phyloP scores from a whole-genome alignment of 768 basidiomycete genomes.

The Leccinum arenicola region DNA sequence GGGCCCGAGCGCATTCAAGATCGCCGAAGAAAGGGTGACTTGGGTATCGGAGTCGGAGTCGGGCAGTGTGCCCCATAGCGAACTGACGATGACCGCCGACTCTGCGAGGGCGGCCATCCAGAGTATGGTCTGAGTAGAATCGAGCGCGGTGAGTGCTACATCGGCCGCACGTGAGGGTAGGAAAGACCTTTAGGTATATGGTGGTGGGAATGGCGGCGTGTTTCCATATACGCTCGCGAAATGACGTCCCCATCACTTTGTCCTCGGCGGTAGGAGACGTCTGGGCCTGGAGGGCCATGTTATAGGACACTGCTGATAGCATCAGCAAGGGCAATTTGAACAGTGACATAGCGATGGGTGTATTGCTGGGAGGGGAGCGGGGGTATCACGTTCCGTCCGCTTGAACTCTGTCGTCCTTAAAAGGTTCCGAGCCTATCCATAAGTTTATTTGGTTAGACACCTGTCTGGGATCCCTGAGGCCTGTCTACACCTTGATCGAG shows the following conservation, averaged over 20 bases:
- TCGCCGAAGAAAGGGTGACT: neutral
- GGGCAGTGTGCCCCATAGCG: neutral
- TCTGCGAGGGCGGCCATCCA: neutral
- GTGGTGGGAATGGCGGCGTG: neutral
- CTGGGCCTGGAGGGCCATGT: neutral
- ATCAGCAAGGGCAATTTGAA: conserved; percentile 9
- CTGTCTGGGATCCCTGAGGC: neutral
- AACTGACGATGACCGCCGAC: neutral
- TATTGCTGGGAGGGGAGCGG: neutral
- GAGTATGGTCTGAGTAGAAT: neutral
- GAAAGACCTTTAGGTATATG: neutral
- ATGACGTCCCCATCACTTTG: conserved; percentile 1
- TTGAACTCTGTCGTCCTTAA: neutral
- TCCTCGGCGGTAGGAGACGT: neutral
- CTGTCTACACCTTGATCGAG: neutral
- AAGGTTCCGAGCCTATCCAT: neutral
- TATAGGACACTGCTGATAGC: conserved; percentile 4
- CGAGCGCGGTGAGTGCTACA: neutral
- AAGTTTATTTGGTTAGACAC: neutral
- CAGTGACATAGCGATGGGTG: conserved; percentile 5
- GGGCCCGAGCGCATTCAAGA: conserved; percentile 12
- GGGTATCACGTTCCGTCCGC: neutral
- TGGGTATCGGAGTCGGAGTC: neutral
- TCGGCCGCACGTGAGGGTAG: neutral
- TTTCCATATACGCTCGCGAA: conserved; percentile 6